Evolutionary conservation across 352 stramenopile species (phyloP).

Genomic region (Phytophthora crassamura): DNA sequence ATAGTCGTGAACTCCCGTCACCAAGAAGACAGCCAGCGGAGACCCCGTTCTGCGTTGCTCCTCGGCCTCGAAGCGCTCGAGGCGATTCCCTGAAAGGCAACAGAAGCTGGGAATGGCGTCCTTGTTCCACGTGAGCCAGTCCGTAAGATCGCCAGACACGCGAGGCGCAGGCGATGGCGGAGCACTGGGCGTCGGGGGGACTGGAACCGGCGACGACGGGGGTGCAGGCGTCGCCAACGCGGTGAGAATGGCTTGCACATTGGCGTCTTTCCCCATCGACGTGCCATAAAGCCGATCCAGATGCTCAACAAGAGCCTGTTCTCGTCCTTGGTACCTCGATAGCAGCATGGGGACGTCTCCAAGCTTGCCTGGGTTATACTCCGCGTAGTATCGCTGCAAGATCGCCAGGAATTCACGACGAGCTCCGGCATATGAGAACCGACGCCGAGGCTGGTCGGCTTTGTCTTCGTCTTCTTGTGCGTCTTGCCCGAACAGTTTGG

Average conservation of each 20-base stretch:
- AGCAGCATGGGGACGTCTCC: slow-evolving; percentile 65
- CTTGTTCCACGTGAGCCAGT: slow-evolving; percentile 52
- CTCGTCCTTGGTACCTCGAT: slow-evolving; percentile 53
- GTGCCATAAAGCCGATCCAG: slow-evolving; percentile 78
- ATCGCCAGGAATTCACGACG: slow-evolving; percentile 38
- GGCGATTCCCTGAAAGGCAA: slow-evolving; percentile 58
- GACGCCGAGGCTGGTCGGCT: slow-evolving; percentile 1
- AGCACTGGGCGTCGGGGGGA: slow-evolving; percentile 9
- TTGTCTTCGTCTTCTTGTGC: slow-evolving; percentile 26
- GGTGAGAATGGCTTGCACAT: slow-evolving; percentile 41
- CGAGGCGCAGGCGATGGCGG: slow-evolving; percentile 39
- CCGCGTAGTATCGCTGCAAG: slow-evolving; percentile 60
- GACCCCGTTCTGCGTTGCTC: slow-evolving; percentile 48
- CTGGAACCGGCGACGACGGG: slow-evolving; percentile 5
- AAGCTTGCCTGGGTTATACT: slow-evolving; percentile 69
- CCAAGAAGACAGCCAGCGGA: slow-evolving; percentile 43
- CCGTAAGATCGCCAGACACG: slow-evolving; percentile 14
- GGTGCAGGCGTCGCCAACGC: slow-evolving; percentile 11
- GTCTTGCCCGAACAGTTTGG: slow-evolving; percentile 36
- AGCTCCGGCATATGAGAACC: slow-evolving; percentile 17
- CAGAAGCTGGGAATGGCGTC: slow-evolving; percentile 43
- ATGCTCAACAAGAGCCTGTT: slow-evolving; percentile 62
- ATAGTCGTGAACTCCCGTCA: slow-evolving; percentile 57
- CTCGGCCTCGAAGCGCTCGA: slow-evolving; percentile 55
- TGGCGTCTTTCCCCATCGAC: slow-evolving; percentile 37